Evolutionary conservation across 2,329 filamentous ascomycete genomes (phyloP), one percentile per base, ranked within the genome.

Genomic region (Xylariomycetidae sp.): DNA sequence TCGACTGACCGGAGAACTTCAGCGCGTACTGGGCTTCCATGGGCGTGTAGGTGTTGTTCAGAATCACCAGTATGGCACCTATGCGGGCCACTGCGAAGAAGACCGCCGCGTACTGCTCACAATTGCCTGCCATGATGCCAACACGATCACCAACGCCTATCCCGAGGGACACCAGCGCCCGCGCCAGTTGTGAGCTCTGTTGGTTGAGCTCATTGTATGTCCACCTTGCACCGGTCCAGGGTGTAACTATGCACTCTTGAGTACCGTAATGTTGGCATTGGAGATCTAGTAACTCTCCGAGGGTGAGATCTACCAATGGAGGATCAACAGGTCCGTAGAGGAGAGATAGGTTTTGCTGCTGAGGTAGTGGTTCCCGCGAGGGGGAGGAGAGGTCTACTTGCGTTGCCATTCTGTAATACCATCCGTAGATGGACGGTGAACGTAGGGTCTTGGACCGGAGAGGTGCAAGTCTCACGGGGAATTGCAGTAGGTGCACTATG

Each of bases 31-130:
- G 70, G 29, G 82, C 77, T 59, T 89, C 84, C 1, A 72, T 74
- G 2, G 79, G 70, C 1, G 84, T 89, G 54, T 89, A 89, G 0
- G 83, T 89, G 60, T 87, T 89, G 62, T 89, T 89, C 44, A 89
- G 64, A 27, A 88, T 85, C 18, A 88, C 83, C 32, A 88, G 65
- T 28, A 82, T 77, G 29, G 73, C 78, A 8, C 80, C 79, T 13
- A 83, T 70, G 29, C 75, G 69, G 25, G 79, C 76, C 9, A 77
- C 79, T 4, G 80, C 82, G 45, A 87, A 86, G 65, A 86, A 85
- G 12, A 86, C 70, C 3, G 81, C 71, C 19, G 83, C 60, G 77
- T 90, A 90, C 74, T 94, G 70, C 72, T 93, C 63, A 68, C 88
- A 65, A 74, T 94, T 62, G 64, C 88, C 49, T 59, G 82, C 82